These are phyloP conservation scores for Seminavis robusta DNA, from an alignment of 108 stramenopile genomes.

Conservation along the genomic window DNA sequence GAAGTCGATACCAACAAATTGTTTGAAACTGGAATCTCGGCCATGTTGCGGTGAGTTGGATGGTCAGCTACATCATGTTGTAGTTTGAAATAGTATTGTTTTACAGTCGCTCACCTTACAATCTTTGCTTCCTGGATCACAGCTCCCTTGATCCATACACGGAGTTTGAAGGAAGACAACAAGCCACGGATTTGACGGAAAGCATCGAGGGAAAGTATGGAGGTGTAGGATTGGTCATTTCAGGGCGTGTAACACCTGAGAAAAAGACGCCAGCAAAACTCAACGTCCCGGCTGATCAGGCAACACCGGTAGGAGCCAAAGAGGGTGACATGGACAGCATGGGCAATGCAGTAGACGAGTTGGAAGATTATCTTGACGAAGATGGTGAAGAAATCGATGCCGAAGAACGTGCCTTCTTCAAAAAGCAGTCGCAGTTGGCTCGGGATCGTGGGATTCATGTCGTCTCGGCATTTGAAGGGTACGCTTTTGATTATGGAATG, in stretches of 20 bases:
- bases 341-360: conserved; percentile 6
- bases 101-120: too few species aligned
- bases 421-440: too few species aligned
- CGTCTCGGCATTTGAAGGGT: conserved; percentile 91
- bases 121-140: too few species aligned
- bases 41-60: conserved; percentile 92
- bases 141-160: conserved; percentile 96
- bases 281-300: neutral
- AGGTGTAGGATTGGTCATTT: conserved; percentile 93
- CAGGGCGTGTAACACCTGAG: conserved; percentile 31
- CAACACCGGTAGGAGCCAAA: conserved; percentile 4
- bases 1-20: conserved; percentile 84
- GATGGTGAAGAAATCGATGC: conserved; percentile 23
- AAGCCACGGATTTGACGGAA: conserved; percentile 82
- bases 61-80: too few species aligned
- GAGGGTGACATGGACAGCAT: conserved; percentile 1
- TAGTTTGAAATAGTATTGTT: too few species aligned
- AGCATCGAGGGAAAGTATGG: conserved; percentile 86
- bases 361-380: conserved; percentile 39
- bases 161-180: conserved; percentile 82
- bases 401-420: conserved; percentile 37
- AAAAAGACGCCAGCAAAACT: conserved; percentile 1
- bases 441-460: conserved; percentile 76
- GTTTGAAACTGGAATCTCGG: conserved; percentile 89
- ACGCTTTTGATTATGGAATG: conserved; percentile 84